Evolutionary conservation across 768 basidiomycete species (phyloP), one percentile per base, ranked within the genome.

Genomic region (Cytidiella melzeri): DNA sequence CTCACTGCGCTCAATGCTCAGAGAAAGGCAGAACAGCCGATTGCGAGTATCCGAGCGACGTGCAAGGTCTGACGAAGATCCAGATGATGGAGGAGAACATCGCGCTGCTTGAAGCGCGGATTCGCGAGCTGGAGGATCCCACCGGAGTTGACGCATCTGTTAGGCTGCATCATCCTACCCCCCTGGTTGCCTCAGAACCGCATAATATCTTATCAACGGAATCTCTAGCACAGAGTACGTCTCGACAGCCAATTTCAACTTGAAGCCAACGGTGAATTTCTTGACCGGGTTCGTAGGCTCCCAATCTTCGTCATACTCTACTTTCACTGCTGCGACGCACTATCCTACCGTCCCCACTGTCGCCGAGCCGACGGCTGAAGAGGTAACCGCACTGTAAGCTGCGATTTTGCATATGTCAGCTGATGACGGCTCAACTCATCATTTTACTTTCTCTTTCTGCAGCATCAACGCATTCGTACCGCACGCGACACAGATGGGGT

Each of bases 31-130:
- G 81, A 53, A 73, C 73, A 26, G 83, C 83, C 46, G 81, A 80
- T 23, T 87, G 84, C 63, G 83, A 87, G 63, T 87, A 84, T 60
- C 71, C 79, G 6, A 81, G 84, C 55, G 80, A 80, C 4, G 74
- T 73, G 39, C 52, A 53, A 43, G 75, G 74, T 45, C 74, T 80
- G 51, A 80, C 83, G 21, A 68, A 80, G 45, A 83, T 79, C 2
- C 73, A 81, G 56, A 71, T 72, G 7, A 64, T 87, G 21, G 81
- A 84, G 58, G 83, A 86, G 41, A 77, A 80, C 2, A 71, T 85
- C 20, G 68, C 74, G 1, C 70, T 78, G 26, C 65, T 86, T 37
- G 76, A 76, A 61, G 74, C 78, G 34, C 73, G 83, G 36, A 65
- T 86, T 12, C 51, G 48, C n/a, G 63, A 66, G 38, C 55, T 66